Percentiles rank a stretch among this genome's conserved stretches.
Evolutionary conservation across 768 basidiomycete genomes (phyloP).

Genomic region (Boletus pseudopeckii): DNA sequence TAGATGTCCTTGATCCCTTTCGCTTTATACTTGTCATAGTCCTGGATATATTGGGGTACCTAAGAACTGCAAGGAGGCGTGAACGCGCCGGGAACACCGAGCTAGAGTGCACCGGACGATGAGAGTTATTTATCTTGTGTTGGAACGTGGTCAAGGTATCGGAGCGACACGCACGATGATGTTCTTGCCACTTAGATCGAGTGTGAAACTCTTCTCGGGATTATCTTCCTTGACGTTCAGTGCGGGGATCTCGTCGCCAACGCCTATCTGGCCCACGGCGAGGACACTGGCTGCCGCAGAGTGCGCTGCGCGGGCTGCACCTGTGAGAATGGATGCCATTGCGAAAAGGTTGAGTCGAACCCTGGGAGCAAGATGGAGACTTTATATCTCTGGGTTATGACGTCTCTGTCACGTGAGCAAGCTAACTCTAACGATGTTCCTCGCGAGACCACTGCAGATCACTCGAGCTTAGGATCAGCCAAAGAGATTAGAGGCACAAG

Average conservation of each 20-base stretch:
- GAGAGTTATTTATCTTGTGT: not conserved
- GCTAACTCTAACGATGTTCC: no score
- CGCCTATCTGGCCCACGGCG: constrained; percentile 40
- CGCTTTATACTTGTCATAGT: constrained; percentile 66
- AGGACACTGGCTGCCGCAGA: constrained; percentile 50
- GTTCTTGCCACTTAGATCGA: constrained; percentile 57
- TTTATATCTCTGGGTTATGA: not conserved
- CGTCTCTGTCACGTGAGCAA: constrained; percentile 3
- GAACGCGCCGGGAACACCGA: constrained; percentile 77
- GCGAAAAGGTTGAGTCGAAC: constrained; percentile 1
- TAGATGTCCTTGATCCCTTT: constrained; percentile 74
- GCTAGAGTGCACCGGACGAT: constrained; percentile 32
- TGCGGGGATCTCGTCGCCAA: constrained; percentile 43
- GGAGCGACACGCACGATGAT: constrained; percentile 47
- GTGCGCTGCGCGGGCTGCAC: constrained; percentile 41
- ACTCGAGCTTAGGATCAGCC: not conserved
- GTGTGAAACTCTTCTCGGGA: constrained; percentile 38
- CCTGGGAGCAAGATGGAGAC: not conserved
- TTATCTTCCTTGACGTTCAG: constrained; percentile 57
- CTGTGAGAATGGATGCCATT: constrained; percentile 48
- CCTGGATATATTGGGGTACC: constrained; percentile 59
- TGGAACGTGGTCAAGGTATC: not conserved
- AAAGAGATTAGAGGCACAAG: not conserved
- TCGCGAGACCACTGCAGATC: not conserved
- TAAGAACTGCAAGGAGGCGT: constrained; percentile 68